Percentiles rank a stretch among this genome's conserved stretches.
These are phyloP conservation scores for Fusarium subglutinans DNA, from an alignment of 2,329 filamentous ascomycete genomes.

Conservation along the genomic window DNA sequence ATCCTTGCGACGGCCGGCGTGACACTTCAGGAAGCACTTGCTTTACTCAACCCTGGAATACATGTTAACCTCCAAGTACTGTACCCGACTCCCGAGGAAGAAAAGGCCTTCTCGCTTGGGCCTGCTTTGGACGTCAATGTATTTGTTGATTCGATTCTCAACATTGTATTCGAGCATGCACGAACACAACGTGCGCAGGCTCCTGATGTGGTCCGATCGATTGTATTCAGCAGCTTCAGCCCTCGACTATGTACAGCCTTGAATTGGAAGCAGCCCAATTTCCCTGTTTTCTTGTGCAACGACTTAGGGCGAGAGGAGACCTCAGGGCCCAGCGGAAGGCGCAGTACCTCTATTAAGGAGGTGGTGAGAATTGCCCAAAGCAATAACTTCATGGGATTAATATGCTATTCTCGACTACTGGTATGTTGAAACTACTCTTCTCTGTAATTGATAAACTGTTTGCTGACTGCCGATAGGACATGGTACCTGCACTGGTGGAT, in stretches of 20 bases:
- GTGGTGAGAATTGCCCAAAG: conserved; percentile 90
- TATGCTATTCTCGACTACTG: conserved; percentile 87
- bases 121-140: conserved; percentile 84
- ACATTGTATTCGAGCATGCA: conserved; percentile 90
- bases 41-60: conserved; percentile 78
- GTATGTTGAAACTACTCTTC: conserved; percentile 60
- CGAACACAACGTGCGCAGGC: conserved; percentile 70
- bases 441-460: background rate
- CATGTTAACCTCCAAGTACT: conserved; percentile 93
- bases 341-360: conserved; percentile 90
- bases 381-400: conserved; percentile 98
- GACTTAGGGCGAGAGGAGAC: conserved; percentile 76
- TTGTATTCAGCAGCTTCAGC: conserved; percentile 96
- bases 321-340: conserved; percentile 67
- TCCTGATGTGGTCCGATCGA: conserved; percentile 78
- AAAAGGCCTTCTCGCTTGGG: conserved; percentile 73
- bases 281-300: conserved; percentile 94
- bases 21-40: conserved; percentile 80
- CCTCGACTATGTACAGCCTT: conserved; percentile 88
- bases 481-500: conserved; percentile 90
- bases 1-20: conserved; percentile 79
- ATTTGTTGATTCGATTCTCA: conserved; percentile 85
- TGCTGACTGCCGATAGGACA: conserved; percentile 66
- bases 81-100: conserved; percentile 81
- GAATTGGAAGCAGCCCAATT: conserved; percentile 99